phyloP scores from a whole-genome alignment of 176 grass and related monocot genomes.

The Cymbopogon citratus region DNA sequence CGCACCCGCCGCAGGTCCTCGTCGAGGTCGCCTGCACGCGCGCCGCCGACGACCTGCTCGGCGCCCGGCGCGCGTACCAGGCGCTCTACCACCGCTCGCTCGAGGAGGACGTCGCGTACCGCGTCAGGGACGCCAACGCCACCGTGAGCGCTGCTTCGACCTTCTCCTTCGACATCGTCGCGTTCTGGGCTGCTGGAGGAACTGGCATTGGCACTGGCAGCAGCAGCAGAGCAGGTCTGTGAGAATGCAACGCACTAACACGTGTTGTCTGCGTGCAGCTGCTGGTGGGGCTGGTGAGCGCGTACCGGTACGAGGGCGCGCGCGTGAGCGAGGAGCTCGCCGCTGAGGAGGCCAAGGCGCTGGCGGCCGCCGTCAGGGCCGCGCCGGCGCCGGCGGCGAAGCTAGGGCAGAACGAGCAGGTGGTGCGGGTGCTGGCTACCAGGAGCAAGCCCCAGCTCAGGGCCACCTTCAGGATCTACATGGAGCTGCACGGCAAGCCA shows the following conservation, averaged over 20 bases:
- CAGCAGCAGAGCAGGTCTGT: not conserved
- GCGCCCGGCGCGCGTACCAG: conserved; percentile 65
- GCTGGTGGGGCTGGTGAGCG: conserved; percentile 52
- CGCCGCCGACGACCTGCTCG: conserved; percentile 66
- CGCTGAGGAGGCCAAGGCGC: conserved; percentile 54
- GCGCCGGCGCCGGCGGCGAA: not conserved
- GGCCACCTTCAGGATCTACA: conserved; percentile 62
- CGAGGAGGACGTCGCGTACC: conserved; percentile 84
- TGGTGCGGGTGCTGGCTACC: conserved; percentile 58
- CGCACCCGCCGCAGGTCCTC: conserved; percentile 44
- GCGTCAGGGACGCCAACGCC: conserved; percentile 53
- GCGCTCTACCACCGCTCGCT: conserved; percentile 67
- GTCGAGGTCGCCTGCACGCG: conserved; percentile 82
- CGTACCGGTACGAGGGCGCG: conserved; percentile 69
- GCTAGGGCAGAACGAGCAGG: conserved; percentile 35
- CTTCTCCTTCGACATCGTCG: too few species aligned
- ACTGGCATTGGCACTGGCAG: not conserved
- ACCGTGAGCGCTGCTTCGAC: not conserved
- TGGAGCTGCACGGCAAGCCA: conserved; percentile 46
- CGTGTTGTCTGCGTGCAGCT: conserved; percentile 33
- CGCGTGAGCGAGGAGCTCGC: conserved; percentile 48
- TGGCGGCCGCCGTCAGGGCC: conserved; percentile 33
- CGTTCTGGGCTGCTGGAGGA: too few species aligned
- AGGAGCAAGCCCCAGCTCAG: conserved; percentile 76
- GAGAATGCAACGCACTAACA: too few species aligned